These are phyloP conservation scores for Phylloporus arenicola DNA, from an alignment of 768 basidiomycete species.

Conservation along the genomic window DNA sequence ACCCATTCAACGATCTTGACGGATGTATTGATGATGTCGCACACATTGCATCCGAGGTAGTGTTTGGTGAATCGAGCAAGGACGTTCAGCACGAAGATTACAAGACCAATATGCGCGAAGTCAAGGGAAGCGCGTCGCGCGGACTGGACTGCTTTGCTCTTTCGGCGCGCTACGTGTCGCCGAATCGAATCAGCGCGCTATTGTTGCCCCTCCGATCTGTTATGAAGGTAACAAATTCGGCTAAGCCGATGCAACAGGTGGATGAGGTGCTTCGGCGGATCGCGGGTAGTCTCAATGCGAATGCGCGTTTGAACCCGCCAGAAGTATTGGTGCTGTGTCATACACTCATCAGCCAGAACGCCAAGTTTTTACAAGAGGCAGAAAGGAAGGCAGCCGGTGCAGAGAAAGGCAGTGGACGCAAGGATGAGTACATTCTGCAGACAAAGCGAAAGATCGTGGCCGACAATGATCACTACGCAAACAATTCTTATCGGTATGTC, in stretches of 20 bases:
- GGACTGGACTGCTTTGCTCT: constrained; percentile 84
- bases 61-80: constrained; percentile 91
- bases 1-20: constrained; percentile 61
- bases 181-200: constrained; percentile 67
- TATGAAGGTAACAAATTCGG: constrained; percentile 78
- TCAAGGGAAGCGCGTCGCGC: constrained; percentile 72
- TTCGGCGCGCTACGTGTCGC: constrained; percentile 72
- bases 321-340: constrained; percentile 82
- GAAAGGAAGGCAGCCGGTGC: constrained; percentile 31
- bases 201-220: constrained; percentile 76
- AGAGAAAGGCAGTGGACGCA: constrained; percentile 30
- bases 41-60: constrained; percentile 78
- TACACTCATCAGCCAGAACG: constrained; percentile 86
- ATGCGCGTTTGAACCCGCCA: constrained; percentile 58
- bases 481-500: constrained; percentile 81
- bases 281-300: constrained; percentile 79
- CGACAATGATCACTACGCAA: constrained; percentile 66
- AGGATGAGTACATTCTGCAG: constrained; percentile 67
- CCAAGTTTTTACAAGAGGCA: constrained; percentile 71
- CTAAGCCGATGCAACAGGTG: constrained; percentile 74
- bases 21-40: constrained; percentile 73
- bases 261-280: constrained; percentile 87
- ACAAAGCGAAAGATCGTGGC: constrained; percentile 57
- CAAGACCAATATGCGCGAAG: constrained; percentile 93
- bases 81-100: constrained; percentile 86